These are phyloP conservation scores for Nicotiana benthamiana DNA, from an alignment of 257 asterid genomes.

Conservation along the genomic window DNA sequence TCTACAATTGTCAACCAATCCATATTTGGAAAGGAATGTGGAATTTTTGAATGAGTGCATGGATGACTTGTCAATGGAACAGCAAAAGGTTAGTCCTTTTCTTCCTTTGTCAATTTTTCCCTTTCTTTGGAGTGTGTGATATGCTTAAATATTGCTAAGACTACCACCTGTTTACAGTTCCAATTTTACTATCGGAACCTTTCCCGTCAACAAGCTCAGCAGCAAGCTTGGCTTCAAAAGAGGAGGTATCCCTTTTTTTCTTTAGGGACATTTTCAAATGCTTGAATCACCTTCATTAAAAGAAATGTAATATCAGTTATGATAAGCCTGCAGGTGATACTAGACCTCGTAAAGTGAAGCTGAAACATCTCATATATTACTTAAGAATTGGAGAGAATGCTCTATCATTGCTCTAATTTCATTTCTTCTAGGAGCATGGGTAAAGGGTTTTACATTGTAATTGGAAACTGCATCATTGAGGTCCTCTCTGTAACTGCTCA, in stretches of 20 bases:
- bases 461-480: background rate
- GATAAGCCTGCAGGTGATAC: background rate
- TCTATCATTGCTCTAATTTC: background rate
- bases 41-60: slow-evolving; percentile 91
- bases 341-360: background rate
- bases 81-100: slow-evolving; percentile 59
- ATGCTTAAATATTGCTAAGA: background rate
- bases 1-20: slow-evolving; percentile 75
- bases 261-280: background rate
- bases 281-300: background rate
- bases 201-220: slow-evolving; percentile 95
- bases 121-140: background rate
- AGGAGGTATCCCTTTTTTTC: slow-evolving; percentile 45
- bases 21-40: slow-evolving; percentile 74
- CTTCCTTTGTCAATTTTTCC: background rate
- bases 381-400: background rate
- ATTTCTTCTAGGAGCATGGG: background rate
- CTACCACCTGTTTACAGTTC: slow-evolving; percentile 38
- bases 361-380: background rate
- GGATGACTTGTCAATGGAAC: slow-evolving; percentile 97
- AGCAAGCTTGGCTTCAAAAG: slow-evolving; percentile 96
- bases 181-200: slow-evolving; percentile 88
- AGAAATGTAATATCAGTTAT: background rate
- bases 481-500: background rate
- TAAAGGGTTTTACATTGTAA: background rate